phyloP scores from a whole-genome alignment of 2,329 filamentous ascomycete species.

The Hymenoscyphus fructigenus region DNA sequence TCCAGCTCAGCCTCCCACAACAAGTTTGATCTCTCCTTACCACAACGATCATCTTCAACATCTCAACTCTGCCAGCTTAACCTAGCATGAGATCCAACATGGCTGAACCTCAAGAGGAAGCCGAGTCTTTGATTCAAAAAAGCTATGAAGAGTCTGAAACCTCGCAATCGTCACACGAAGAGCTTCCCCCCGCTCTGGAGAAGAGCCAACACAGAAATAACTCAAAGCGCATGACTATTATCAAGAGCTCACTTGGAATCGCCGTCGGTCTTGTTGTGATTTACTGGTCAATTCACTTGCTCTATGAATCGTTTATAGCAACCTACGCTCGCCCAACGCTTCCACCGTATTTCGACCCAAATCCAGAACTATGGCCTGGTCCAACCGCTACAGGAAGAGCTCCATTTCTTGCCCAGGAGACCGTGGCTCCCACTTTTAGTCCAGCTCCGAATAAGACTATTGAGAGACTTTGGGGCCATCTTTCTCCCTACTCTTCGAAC shows the following conservation, averaged over 20 bases:
- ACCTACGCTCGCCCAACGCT: constrained; percentile 39
- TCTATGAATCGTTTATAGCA: constrained; percentile 2
- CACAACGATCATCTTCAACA: not conserved
- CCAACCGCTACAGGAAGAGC: constrained; percentile 69
- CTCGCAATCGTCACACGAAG: not conserved
- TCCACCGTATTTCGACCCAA: constrained; percentile 64
- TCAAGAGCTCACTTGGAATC: constrained; percentile 11
- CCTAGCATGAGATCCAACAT: constrained; percentile 3
- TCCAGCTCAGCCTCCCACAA: not conserved
- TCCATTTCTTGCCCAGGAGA: constrained; percentile 73
- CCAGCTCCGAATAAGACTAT: constrained; percentile 61
- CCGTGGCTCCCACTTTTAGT: constrained; percentile 64
- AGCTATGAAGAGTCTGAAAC: constrained; percentile 1
- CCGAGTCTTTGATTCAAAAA: constrained; percentile 8
- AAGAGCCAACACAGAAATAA: not conserved
- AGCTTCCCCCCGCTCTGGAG: not conserved
- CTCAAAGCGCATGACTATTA: constrained; percentile 6
- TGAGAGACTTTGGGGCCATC: constrained; percentile 67
- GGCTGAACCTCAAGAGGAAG: constrained; percentile 8
- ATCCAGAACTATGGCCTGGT: constrained; percentile 59
- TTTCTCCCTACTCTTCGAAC: constrained; percentile 69
- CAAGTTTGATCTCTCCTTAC: not conserved
- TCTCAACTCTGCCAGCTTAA: not conserved
- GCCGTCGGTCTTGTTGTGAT: constrained; percentile 9
- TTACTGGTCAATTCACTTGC: constrained; percentile 25